Evolutionary conservation across 1,284 basidiomycete species (phyloP).

Genomic region (Ceratobasidium theobromae): DNA sequence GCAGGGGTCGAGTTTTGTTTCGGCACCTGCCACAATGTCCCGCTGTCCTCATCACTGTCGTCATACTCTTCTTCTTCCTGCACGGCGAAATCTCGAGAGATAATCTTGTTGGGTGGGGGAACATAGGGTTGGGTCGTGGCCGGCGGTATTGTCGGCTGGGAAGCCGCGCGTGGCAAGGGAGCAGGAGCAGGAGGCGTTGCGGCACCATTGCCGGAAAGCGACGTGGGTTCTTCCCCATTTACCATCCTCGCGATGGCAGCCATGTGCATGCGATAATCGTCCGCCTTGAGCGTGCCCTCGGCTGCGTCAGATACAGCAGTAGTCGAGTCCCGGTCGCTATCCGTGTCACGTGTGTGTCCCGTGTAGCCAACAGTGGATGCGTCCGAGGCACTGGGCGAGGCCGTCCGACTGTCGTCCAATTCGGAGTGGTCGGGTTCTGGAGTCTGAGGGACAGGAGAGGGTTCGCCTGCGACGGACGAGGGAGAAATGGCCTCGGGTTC

Average conservation of each 20-base stretch:
- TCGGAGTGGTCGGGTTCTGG: constrained; percentile 4
- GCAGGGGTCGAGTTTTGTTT: constrained; percentile 10
- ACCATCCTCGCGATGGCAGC: constrained; percentile 20
- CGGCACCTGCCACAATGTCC: constrained; percentile 30
- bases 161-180: neutral
- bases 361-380: constrained; percentile 22
- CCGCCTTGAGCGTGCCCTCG: constrained; percentile 13
- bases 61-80: constrained; percentile 30
- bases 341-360: constrained; percentile 7
- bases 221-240: neutral
- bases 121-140: neutral
- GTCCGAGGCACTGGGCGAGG: constrained; percentile 23
- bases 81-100: constrained; percentile 5
- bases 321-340: constrained; percentile 12
- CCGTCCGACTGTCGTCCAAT: constrained; percentile 5
- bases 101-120: neutral
- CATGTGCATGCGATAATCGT: constrained; percentile 10
- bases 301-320: constrained; percentile 10
- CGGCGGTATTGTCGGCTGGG: neutral
- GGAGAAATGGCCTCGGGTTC: constrained; percentile 9
- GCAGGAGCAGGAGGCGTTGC: neutral
- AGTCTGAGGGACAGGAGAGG: constrained; percentile 14
- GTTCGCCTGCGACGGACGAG: constrained; percentile 19
- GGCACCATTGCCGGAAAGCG: neutral
- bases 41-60: constrained; percentile 32